Base-by-base conservation (phyloP, 768 basidiomycete genomes). In the Boletus tylopilopsis region DNA sequence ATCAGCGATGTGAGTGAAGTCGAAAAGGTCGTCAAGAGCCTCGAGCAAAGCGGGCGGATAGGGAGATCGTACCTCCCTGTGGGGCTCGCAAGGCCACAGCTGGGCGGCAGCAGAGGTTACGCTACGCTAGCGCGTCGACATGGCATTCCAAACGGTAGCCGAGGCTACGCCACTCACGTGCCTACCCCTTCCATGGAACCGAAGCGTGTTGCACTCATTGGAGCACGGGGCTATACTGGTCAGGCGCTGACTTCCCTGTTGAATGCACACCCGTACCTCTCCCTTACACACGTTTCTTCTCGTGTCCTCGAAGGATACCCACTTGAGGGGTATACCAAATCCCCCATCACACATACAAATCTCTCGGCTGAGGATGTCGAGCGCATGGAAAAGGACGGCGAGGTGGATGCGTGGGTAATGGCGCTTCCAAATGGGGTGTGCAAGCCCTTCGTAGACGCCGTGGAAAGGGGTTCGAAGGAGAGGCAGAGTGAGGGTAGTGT, bases 341-440 rank as follows among this genome's bases (percentile, higher is more conserved):
- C 78, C 0, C 47, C 75, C 1, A 68, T 98, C 40, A 77, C 66
- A 15, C 97, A 96, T 72, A 80, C 82, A 50, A 91, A 95, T 69
- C 76, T 99, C 15, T 85, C 84, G 0, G 66, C 76, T 10, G 72
- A 76, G 49, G 90, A 96, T 57, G 88, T 97, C 10, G 84, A 90
- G 66, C 74, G 71, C 64, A 88, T 99, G 85, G 96, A 97, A 70
- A 84, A 85, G 70, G 74, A 82, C 42, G 85, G 88, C 9, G 88
- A 87, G 62, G 92, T 99, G 16, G 95, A 99, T 64, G 95, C 93
- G 9, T 99, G 96, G 95, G 82, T 98, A 45, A 94, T 97, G 90
- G 96, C 96, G 3, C 78, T 99, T 41, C 96, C 96, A n/a, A 99
- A 98, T 58, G 96, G 96, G 18, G 80, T 92, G 21, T 88, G 90